Base-by-base conservation (phyloP, 768 basidiomycete genomes). In the Pleurotus giganteus region DNA sequence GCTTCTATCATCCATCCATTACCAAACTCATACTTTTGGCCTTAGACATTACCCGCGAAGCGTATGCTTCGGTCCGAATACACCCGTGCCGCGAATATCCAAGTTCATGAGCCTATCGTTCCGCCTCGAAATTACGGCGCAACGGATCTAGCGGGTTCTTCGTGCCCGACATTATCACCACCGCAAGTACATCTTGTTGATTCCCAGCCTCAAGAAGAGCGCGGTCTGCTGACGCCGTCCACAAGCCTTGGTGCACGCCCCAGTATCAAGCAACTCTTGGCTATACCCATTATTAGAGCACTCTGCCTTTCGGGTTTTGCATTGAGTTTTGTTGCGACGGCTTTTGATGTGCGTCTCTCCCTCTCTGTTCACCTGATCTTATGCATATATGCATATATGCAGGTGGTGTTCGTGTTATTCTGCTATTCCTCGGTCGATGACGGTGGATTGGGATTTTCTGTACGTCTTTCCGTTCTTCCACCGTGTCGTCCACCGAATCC, bases 331-430 rank as follows among this genome's bases (percentile, higher is more conserved):
- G 66, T 82, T 57, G 72, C 67, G 4, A 79, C 79, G 0, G 74
- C 76, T 1, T 88, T 85, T 59, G 81, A 84, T 37, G 79, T 84
- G 17, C 7, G 31, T 32, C 7, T 6, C 31, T 13, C 7, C 13
- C 13, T 6, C 6, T 32, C 7, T 32, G 31, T 32, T 32, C 7
- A 32, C n/a, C n/a, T 32, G 31, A 32, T 32, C 7, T 32, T 32
- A 32, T 13, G 6, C 7, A 32, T 13, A 6, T 13, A 6, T 32
- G 31, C 6, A 6, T 32, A 6, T 13, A 6, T 32, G 6, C 31
- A 32, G 31, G 31, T 32, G 31, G 72, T 83, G 2, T 88, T 86
- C 57, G 81, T 85, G 4, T 69, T 88, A 21, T 86, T 82, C 63
- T 84, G 81, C 54, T 88, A 82, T 64, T 79, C 84, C 2, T 72